Evolutionary conservation across 495 filamentous ascomycete species (phyloP), one percentile per base, ranked within the genome.

Genomic region (Penicillium mononematosum): DNA sequence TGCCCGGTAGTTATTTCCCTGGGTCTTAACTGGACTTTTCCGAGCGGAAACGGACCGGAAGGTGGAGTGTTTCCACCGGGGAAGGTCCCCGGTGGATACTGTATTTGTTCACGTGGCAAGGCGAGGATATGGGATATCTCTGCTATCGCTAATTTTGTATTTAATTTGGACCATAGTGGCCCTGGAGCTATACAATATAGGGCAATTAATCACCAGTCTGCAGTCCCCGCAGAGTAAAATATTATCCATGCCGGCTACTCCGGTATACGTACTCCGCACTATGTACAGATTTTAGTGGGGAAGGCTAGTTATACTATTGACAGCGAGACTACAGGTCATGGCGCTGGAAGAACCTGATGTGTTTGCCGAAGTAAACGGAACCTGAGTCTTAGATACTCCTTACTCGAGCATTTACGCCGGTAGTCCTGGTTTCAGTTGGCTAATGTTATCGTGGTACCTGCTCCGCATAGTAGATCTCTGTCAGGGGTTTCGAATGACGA

Each of bases 221-320:
- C 10, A 20, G 41, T 20, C 41, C 22, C 17, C 41, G 5, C 17
- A 22, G 41, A 20, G 27, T 24, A 16, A 36, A 11, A 12, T 47
- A 39, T 46, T 55, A 22, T 44, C 27, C 24, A 25, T 0, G 24
- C 5, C 24, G 24, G 4, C 24, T 25, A 25, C 24, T 25, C 22
- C 22, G 34, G 34, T 38, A 2, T 16, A 38, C 14, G 1, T 39
- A 4, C n/a, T n/a, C n/a, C n/a, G n/a, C n/a, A n/a, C 34, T 34
- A 20, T 27, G 48, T 20, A 41, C 22, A 34, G 48, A 22, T 17
- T 9, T 43, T 43, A n/a, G 39, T 53, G 12, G 31, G 39, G 25
- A 31, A 31, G 38, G 20, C 50, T 44, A 44, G 24, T 31, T 43
- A 24, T 39, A 39, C 39, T 53, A 53, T 44, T 53, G 39, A 44